phyloP scores from a whole-genome alignment of 805 yeast genomes.

The Danielozyma ontarioensis region DNA sequence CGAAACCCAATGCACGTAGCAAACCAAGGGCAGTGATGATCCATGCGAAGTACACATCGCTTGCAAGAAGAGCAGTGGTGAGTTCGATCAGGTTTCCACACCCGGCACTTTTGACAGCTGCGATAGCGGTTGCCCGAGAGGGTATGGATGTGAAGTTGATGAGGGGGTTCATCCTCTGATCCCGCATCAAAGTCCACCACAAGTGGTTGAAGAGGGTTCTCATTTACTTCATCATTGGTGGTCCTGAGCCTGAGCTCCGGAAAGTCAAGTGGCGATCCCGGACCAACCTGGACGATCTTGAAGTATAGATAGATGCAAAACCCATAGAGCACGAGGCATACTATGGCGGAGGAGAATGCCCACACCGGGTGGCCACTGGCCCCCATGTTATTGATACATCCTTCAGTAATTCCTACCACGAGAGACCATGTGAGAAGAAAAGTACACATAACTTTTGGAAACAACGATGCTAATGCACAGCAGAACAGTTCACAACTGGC shows the following conservation, averaged over 20 bases:
- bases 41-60: conserved; percentile 47
- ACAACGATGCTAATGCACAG: conserved; percentile 32
- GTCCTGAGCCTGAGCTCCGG: conserved; percentile 37
- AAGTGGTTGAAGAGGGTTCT: conserved; percentile 3
- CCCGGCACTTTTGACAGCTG: conserved; percentile 48
- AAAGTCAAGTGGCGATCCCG: conserved; percentile 64
- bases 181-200: not conserved
- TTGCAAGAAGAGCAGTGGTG: conserved; percentile 53
- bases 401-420: conserved; percentile 29
- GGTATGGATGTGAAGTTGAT: conserved; percentile 29
- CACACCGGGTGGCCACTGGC: conserved; percentile 5
- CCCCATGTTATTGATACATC: conserved; percentile 16
- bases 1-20: conserved; percentile 78
- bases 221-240: conserved; percentile 10
- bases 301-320: conserved; percentile 48
- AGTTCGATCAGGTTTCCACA: conserved; percentile 57
- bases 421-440: conserved; percentile 44
- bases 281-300: conserved; percentile 47
- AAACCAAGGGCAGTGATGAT: conserved; percentile 85
- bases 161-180: not conserved
- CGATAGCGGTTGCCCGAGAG: conserved; percentile 54
- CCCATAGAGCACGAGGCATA: conserved; percentile 23
- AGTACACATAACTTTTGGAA: conserved; percentile 47
- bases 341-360: conserved; percentile 12
- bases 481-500: conserved; percentile 23